Percentiles rank a stretch among this genome's conserved stretches.
Conservation (phyloP, 2,329 filamentous ascomycete species). For the Ophiostoma montium region DNA sequence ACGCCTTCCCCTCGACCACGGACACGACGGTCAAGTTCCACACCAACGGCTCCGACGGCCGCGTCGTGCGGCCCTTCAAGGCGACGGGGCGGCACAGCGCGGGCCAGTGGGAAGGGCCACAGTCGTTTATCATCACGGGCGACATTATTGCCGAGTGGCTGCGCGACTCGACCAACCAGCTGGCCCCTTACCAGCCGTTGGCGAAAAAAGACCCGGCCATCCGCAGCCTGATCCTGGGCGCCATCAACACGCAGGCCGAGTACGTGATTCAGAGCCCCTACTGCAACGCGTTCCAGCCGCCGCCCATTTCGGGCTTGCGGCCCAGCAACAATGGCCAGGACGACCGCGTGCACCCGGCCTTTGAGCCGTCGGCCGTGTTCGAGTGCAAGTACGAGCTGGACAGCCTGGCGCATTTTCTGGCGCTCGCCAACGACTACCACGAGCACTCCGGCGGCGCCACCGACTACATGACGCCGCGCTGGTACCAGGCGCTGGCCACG, state of each 20-base stretch:
- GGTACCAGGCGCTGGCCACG: conserved; percentile 63
- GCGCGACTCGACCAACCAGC: conserved; percentile 79
- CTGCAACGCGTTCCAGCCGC: conserved; percentile 97
- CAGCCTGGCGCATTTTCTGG: conserved; percentile 82
- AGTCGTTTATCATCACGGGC: conserved; percentile 85
- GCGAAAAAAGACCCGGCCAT: conserved; percentile 70
- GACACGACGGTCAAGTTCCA: conserved; percentile 88
- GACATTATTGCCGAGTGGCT: conserved; percentile 93
- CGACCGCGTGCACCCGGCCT: conserved; percentile 72
- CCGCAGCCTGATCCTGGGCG: conserved; percentile 31
- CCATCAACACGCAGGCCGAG: conserved; percentile 51
- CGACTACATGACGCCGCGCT: conserved; percentile 65
- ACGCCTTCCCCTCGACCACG: conserved; percentile 82
- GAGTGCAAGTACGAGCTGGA: conserved; percentile 99
- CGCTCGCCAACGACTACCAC: conserved; percentile 75
- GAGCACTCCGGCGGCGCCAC: conserved; percentile 56
- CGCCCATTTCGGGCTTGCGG: conserved; percentile 62
- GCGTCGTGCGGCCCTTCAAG: conserved; percentile 6
- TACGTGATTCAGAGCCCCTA: conserved; percentile 92
- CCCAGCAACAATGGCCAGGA: conserved; percentile 64
- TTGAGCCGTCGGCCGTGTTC: conserved; percentile 75
- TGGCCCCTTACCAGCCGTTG: conserved; percentile 76
- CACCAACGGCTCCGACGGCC: conserved; percentile 38
- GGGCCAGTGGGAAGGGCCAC: conserved; percentile 64
- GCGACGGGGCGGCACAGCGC: conserved; percentile 25